Percentiles rank a stretch among this genome's conserved stretches.
These are phyloP conservation scores for Oidiodendron maius DNA, from an alignment of 495 filamentous ascomycete genomes.

Conservation along the genomic window DNA sequence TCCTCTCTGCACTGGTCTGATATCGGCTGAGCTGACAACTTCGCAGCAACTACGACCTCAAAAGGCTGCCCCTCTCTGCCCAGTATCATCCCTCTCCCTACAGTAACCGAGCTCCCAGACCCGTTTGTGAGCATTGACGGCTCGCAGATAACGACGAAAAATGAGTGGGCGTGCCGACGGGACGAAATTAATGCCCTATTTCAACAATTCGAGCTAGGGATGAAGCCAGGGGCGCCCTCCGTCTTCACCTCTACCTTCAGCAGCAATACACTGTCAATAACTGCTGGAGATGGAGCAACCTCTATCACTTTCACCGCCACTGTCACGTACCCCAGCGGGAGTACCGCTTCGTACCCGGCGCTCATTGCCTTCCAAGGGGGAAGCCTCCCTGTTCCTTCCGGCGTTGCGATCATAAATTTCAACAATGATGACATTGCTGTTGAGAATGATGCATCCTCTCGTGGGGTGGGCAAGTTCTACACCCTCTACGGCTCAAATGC, in stretches of 20 bases:
- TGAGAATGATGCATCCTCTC: conserved; percentile 23
- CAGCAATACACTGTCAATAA: neutral
- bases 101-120: no score
- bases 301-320: conserved; percentile 35
- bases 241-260: conserved; percentile 1
- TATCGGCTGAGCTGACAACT: no score
- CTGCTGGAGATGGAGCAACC: conserved; percentile 33
- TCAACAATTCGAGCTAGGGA: conserved; percentile 47
- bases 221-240: conserved; percentile 37
- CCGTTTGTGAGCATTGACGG: conserved; percentile 44
- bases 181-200: conserved; percentile 44
- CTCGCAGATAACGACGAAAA: conserved; percentile 36
- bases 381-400: conserved; percentile 32
- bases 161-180: conserved; percentile 43
- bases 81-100: no score
- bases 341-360: conserved; percentile 33
- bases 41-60: no score
- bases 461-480: conserved; percentile 39
- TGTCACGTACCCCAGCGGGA: conserved; percentile 30
- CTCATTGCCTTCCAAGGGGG: conserved; percentile 34
- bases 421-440: conserved; percentile 32
- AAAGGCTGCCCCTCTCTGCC: no score
- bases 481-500: conserved; percentile 35
- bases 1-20: no score
- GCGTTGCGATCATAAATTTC: conserved; percentile 36